These are phyloP conservation scores for Sphagnum fallax DNA, from an alignment of 228 moss, liverwort and hornwort species.

Conservation along the genomic window DNA sequence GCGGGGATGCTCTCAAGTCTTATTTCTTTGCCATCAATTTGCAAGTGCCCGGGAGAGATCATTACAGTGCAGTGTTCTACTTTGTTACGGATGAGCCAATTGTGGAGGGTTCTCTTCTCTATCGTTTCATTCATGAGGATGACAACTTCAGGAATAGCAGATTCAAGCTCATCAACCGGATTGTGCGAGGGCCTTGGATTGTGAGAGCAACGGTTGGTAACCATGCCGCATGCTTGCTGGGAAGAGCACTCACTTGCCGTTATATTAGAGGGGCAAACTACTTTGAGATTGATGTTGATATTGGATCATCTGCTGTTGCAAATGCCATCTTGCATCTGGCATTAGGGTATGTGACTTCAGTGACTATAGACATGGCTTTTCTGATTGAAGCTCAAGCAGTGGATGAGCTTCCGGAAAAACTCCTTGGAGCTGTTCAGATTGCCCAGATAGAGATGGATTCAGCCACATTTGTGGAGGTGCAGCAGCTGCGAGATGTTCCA, in stretches of 20 bases:
- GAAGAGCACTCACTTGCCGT: constrained; percentile 64
- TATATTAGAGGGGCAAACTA: constrained; percentile 64
- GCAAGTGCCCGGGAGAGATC: constrained; percentile 81
- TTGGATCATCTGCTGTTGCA: constrained; percentile 69
- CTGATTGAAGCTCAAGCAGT: constrained; percentile 65
- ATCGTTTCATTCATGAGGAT: constrained; percentile 74
- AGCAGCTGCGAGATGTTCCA: constrained; percentile 1
- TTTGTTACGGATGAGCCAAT: constrained; percentile 68
- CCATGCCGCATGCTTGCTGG: constrained; percentile 75
- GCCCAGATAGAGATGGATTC: constrained; percentile 78
- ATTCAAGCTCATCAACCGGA: constrained; percentile 77
- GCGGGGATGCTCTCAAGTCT: constrained; percentile 41
- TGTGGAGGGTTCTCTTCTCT: constrained; percentile 43
- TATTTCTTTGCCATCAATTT: constrained; percentile 74
- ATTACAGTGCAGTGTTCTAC: constrained; percentile 81
- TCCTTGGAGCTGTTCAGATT: constrained; percentile 72
- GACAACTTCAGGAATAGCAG: constrained; percentile 81
- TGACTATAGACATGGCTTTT: constrained; percentile 85
- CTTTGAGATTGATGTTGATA: constrained; percentile 79
- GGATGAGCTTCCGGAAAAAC: constrained; percentile 73
- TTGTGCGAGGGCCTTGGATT: constrained; percentile 89
- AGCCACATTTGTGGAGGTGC: constrained; percentile 28
- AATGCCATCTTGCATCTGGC: constrained; percentile 85
- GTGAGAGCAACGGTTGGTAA: constrained; percentile 65
- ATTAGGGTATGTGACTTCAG: constrained; percentile 70